Percentiles rank a stretch among this genome's conserved stretches.
Evolutionary conservation across 2,329 filamentous ascomycete genomes (phyloP).

Genomic region (Sphaerulina musiva): DNA sequence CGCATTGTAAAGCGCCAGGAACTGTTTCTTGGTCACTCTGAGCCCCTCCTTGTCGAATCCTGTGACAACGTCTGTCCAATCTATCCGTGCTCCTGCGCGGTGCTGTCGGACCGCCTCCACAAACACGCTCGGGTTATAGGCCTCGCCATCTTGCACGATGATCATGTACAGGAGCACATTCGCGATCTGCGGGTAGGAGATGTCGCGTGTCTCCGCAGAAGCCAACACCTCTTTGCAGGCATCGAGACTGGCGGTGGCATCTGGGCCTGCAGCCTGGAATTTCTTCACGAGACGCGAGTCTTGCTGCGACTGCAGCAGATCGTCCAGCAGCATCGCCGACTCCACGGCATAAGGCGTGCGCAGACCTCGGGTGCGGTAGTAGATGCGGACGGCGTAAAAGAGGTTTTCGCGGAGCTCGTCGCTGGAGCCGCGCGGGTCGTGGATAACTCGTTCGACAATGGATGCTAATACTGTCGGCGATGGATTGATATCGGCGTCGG

Average conservation of each 20-base stretch:
- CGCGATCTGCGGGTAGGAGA: conserved; percentile 76
- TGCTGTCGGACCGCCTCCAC: conserved; percentile 53
- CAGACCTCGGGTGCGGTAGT: conserved; percentile 60
- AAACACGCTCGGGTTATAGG: conserved; percentile 62
- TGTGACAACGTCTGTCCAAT: conserved; percentile 64
- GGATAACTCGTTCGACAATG: conserved; percentile 78
- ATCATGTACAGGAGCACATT: conserved; percentile 67
- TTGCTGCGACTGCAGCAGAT: conserved; percentile 52
- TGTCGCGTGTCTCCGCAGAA: conserved; percentile 53
- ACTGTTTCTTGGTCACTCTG: conserved; percentile 70
- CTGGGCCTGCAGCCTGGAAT: conserved; percentile 67
- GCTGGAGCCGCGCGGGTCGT: conserved; percentile 79
- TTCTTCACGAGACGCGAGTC: conserved; percentile 55
- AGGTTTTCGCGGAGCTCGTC: conserved; percentile 65
- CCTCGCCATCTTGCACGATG: conserved; percentile 56
- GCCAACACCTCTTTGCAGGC: conserved; percentile 55
- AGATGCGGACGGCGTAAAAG: conserved; percentile 57
- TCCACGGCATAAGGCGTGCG: conserved; percentile 65
- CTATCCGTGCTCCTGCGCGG: conserved; percentile 50
- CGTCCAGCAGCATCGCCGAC: conserved; percentile 62
- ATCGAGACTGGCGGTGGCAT: conserved; percentile 70
- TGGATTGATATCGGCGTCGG: conserved; percentile 60
- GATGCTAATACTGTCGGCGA: conserved; percentile 64
- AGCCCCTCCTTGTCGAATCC: conserved; percentile 75
- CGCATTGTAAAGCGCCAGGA: conserved; percentile 72